These are phyloP conservation scores for Phyllachora maydis DNA, from an alignment of 2,329 filamentous ascomycete genomes.

Conservation along the genomic window DNA sequence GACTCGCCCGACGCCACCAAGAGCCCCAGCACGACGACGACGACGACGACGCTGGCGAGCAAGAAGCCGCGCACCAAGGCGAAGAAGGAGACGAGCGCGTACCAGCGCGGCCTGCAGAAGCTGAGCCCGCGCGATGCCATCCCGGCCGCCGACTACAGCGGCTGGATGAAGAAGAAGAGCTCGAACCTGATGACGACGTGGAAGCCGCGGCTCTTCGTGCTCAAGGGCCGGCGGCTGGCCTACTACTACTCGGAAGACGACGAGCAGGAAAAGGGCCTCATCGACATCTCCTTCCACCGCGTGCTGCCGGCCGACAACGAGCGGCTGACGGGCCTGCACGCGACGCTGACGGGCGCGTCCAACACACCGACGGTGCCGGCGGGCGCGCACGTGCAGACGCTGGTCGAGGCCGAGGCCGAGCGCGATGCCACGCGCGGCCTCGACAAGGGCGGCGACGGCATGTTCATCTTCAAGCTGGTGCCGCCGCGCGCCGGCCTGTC, in stretches of 20 bases:
- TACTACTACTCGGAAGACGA: slow-evolving; percentile 96
- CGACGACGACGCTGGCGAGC: slow-evolving; percentile 24
- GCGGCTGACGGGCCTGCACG: slow-evolving; percentile 73
- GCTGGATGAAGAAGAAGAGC: slow-evolving; percentile 99
- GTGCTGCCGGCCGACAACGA: slow-evolving; percentile 92
- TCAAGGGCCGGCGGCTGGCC: slow-evolving; percentile 74
- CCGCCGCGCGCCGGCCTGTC: slow-evolving; percentile 75
- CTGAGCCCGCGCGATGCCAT: slow-evolving; percentile 70
- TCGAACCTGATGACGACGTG: slow-evolving; percentile 92
- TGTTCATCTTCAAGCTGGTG: slow-evolving; percentile 97
- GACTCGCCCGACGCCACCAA: slow-evolving; percentile 50
- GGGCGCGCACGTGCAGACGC: slow-evolving; percentile 22
- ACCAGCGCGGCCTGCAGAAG: slow-evolving; percentile 68
- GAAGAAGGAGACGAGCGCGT: slow-evolving; percentile 92
- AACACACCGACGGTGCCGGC: slow-evolving; percentile 36
- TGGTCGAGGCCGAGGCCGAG: slow-evolving; percentile 23
- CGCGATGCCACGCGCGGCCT: slow-evolving; percentile 20
- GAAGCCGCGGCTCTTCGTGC: slow-evolving; percentile 90
- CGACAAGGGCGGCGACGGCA: slow-evolving; percentile 33
- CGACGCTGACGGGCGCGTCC: slow-evolving; percentile 75
- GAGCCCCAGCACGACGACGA: slow-evolving; percentile 26
- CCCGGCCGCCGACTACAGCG: slow-evolving; percentile 72
- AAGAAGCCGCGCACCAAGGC: slow-evolving; percentile 46
- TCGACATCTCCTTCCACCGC: slow-evolving; percentile 92
- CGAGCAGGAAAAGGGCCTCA: slow-evolving; percentile 80